phyloP scores from a whole-genome alignment of 2,329 filamentous ascomycete species.

The Pyricularia grisea region DNA sequence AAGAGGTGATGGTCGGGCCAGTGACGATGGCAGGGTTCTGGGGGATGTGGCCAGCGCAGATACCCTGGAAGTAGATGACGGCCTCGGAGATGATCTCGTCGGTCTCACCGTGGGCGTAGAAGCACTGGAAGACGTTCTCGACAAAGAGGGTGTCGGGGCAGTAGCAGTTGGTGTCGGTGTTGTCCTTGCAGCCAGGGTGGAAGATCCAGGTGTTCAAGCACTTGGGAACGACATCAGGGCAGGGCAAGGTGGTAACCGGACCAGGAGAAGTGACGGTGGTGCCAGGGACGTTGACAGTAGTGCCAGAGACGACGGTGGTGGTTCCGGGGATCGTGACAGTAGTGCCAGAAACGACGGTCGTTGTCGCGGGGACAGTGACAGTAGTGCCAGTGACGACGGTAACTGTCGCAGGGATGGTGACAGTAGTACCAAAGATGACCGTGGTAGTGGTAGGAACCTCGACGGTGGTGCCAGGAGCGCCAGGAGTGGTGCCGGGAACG shows the following conservation, averaged over 20 bases:
- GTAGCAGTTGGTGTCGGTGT: conserved; percentile 78
- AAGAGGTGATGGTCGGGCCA: conserved; percentile 53
- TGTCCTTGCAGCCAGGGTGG: conserved; percentile 66
- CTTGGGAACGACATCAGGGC: conserved; percentile 68
- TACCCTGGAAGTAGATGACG: conserved; percentile 78
- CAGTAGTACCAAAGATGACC: too few species aligned
- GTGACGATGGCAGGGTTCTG: conserved; percentile 82
- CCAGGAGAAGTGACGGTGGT: conserved; percentile 23
- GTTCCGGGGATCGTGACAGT: too few species aligned
- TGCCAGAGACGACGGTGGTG: too few species aligned
- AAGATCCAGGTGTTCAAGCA: conserved; percentile 90
- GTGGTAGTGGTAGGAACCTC: too few species aligned
- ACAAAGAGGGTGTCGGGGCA: conserved; percentile 73
- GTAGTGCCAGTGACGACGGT: too few species aligned
- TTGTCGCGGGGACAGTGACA: too few species aligned
- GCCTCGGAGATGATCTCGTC: conserved; percentile 60
- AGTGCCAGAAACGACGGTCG: too few species aligned
- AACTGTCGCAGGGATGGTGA: too few species aligned
- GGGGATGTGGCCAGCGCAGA: conserved; percentile 68
- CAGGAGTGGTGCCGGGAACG: too few species aligned
- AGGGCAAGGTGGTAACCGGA: conserved; percentile 37
- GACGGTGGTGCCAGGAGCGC: too few species aligned
- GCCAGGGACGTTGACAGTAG: conserved; percentile 22
- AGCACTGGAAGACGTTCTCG: conserved; percentile 69
- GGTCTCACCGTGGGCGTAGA: conserved; percentile 56